A percentile compares a stretch with the other conserved stretches of the same genome.
Evolutionary conservation across 2,329 filamentous ascomycete species (phyloP).

Genomic region (Lomentospora prolificans): DNA sequence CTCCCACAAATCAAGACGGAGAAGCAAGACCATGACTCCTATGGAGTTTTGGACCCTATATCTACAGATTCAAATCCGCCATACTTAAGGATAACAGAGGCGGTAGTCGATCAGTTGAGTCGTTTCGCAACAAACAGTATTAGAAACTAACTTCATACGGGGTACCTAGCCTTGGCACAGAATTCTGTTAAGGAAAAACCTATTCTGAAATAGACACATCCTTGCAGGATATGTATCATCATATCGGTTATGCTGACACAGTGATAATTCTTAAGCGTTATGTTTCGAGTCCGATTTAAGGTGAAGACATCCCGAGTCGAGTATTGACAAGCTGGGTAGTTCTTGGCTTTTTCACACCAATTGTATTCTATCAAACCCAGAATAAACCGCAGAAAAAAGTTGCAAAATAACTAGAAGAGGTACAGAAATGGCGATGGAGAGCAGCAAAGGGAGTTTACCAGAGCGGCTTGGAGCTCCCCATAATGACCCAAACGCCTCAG

Average conservation of each 20-base stretch:
- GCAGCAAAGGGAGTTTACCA: conserved; percentile 9
- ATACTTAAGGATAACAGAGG: background rate
- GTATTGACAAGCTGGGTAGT: conserved; percentile 12
- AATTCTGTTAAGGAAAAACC: background rate
- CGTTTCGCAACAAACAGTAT: background rate
- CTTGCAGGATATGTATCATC: conserved; percentile 3
- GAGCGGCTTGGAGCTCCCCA: conserved; percentile 6
- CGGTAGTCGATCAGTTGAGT: background rate
- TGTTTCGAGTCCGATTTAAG: conserved; percentile 16
- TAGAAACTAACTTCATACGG: background rate
- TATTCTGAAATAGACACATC: too few relatives aligned
- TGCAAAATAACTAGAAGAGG: too few relatives aligned
- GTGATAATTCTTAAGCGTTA: conserved; percentile 20
- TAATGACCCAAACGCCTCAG: background rate
- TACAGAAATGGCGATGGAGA: background rate
- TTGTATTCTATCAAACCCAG: too few relatives aligned
- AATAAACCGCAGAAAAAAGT: too few relatives aligned
- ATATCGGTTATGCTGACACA: conserved; percentile 22
- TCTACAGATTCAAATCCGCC: too few relatives aligned
- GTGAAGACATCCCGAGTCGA: background rate
- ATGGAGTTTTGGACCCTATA: too few relatives aligned
- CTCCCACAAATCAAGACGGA: too few relatives aligned
- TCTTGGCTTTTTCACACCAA: too few relatives aligned
- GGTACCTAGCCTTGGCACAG: background rate
- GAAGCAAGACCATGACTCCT: too few relatives aligned